phyloP scores from a whole-genome alignment of 169 alveolate species.

The Plasmodium chabaudi region DNA sequence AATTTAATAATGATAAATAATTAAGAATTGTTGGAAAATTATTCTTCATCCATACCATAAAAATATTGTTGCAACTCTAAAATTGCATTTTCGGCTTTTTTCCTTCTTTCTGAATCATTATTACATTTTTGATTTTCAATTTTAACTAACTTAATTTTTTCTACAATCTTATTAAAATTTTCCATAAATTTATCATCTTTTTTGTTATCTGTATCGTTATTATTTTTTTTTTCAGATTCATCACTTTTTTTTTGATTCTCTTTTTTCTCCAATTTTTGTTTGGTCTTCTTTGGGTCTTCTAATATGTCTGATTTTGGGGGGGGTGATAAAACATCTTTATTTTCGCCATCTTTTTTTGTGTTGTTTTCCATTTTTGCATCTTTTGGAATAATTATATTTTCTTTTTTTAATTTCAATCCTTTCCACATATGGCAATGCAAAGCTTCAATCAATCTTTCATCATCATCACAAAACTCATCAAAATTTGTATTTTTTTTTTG shows the following conservation, averaged over 20 bases:
- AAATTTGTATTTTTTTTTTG: not conserved
- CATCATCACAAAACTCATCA: conserved; percentile 40
- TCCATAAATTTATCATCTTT: conserved; percentile 52
- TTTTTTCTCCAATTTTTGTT: not conserved
- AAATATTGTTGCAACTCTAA: conserved; percentile 63
- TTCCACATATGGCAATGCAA: conserved; percentile 73
- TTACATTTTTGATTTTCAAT: conserved; percentile 53
- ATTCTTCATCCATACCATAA: conserved; percentile 55
- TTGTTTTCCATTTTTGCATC: not conserved
- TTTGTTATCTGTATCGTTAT: not conserved
- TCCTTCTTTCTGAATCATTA: conserved; percentile 34
- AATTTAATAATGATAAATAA: no score
- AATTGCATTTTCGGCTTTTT: conserved; percentile 53
- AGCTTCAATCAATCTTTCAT: conserved; percentile 62
- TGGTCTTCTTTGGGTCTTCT: not conserved
- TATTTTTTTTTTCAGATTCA: not conserved
- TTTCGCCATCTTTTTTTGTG: not conserved
- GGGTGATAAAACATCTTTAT: not conserved
- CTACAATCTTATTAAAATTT: conserved; percentile 59
- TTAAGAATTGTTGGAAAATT: not conserved
- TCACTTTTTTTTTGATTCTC: not conserved
- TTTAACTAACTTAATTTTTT: conserved; percentile 64
- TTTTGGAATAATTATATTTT: conserved; percentile 9
- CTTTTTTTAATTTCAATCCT: conserved; percentile 34
- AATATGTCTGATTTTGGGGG: not conserved